These are phyloP conservation scores for Flammula alnicola DNA, from an alignment of 1,284 basidiomycete genomes.

Conservation along the genomic window DNA sequence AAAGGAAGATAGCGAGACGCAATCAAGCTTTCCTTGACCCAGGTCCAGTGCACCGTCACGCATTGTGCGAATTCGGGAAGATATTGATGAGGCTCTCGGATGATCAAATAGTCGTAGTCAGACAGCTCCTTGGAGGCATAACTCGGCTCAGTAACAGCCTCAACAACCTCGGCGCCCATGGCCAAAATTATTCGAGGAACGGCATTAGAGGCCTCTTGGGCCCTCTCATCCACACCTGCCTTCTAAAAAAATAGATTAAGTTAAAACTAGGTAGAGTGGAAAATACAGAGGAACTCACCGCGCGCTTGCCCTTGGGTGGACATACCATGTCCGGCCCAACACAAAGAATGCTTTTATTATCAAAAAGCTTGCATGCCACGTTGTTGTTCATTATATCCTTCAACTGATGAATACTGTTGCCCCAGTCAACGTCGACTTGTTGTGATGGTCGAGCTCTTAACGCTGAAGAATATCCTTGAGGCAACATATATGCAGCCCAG, in stretches of 20 bases:
- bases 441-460: constrained; percentile 66
- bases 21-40: constrained; percentile 85
- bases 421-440: constrained; percentile 74
- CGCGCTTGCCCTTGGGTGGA: constrained; percentile 41
- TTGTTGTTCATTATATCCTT: constrained; percentile 58
- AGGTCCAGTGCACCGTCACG: constrained; percentile 56
- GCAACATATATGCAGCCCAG: constrained; percentile 70
- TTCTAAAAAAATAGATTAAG: constrained; percentile 21
- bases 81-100: constrained; percentile 51
- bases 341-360: constrained; percentile 56
- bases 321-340: constrained; percentile 61
- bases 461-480: constrained; percentile 65
- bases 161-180: constrained; percentile 75
- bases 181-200: constrained; percentile 62
- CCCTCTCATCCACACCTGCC: constrained; percentile 30
- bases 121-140: constrained; percentile 35
- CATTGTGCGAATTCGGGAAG: constrained; percentile 33
- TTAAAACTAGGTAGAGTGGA: constrained; percentile 2
- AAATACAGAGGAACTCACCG: constrained; percentile 12
- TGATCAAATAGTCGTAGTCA: constrained; percentile 65
- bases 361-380: constrained; percentile 61
- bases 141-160: constrained; percentile 46
- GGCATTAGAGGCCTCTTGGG: constrained; percentile 38
- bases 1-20: constrained; percentile 52
- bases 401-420: constrained; percentile 56